phyloP scores from a whole-genome alignment of 2,329 filamentous ascomycete genomes.

The Penicillium corylophilum region DNA sequence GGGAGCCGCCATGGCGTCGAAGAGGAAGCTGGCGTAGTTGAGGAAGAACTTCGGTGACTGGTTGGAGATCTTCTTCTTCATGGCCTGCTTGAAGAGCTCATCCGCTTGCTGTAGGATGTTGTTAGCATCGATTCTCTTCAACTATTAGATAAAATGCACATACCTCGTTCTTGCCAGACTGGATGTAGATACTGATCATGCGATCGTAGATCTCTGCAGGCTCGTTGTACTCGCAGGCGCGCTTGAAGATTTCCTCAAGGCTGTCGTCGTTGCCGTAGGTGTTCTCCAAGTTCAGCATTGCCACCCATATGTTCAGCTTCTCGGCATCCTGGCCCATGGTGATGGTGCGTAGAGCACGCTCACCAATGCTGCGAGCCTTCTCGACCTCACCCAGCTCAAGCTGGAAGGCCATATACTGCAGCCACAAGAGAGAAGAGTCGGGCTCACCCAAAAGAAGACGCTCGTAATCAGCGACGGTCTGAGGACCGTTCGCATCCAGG shows the following conservation, averaged over 20 bases:
- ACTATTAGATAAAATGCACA: conserved; percentile 32
- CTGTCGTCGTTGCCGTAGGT: conserved; percentile 81
- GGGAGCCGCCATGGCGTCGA: conserved; percentile 68
- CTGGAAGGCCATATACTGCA: conserved; percentile 98
- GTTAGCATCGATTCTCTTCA: conserved; percentile 17
- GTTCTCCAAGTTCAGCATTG: conserved; percentile 89
- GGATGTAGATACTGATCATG: conserved; percentile 91
- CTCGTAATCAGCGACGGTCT: conserved; percentile 89
- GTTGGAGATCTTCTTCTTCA: conserved; percentile 82
- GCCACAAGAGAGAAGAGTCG: conserved; percentile 91
- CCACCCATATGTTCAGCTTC: conserved; percentile 94
- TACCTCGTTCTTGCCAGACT: conserved; percentile 81
- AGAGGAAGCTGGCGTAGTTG: conserved; percentile 93
- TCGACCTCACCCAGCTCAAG: conserved; percentile 85
- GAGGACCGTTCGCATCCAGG: conserved; percentile 82
- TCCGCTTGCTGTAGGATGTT: conserved; percentile 70
- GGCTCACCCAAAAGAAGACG: conserved; percentile 87
- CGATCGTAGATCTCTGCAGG: conserved; percentile 84
- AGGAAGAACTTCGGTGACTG: conserved; percentile 79
- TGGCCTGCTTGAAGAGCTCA: conserved; percentile 77
- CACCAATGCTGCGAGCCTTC: conserved; percentile 83
- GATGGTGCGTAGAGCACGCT: conserved; percentile 88
- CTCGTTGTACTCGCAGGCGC: conserved; percentile 92
- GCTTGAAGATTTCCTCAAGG: conserved; percentile 82
- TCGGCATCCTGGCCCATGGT: conserved; percentile 87